Conservation (phyloP, 78 protist species). For the Emiliania huxleyi region DNA sequence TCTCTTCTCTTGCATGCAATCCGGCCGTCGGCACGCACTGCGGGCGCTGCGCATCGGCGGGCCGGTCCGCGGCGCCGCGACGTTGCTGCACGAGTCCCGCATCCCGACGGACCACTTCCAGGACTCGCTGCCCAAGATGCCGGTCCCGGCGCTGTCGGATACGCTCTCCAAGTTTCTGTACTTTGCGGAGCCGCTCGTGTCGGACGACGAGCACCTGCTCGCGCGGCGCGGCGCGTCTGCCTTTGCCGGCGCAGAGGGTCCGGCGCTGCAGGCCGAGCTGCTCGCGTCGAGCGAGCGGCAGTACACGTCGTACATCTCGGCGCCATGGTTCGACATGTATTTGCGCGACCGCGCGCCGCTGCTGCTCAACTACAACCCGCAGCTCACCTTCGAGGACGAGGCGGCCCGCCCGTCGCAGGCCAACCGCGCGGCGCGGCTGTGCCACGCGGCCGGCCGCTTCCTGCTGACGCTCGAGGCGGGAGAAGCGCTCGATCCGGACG, state of each 20-base stretch:
- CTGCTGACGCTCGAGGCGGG: background rate
- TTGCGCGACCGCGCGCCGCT: constrained; percentile 33
- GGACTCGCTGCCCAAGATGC: constrained; percentile 42
- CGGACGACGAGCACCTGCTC: background rate
- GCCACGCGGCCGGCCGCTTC: background rate
- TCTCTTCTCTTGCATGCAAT: too few species aligned
- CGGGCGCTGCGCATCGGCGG: too few species aligned
- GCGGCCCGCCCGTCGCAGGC: background rate
- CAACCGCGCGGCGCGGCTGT: constrained; percentile 20
- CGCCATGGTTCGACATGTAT: constrained; percentile 62
- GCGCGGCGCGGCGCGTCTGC: background rate
- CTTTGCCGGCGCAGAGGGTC: background rate
- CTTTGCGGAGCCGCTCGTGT: background rate
- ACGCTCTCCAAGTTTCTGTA: background rate
- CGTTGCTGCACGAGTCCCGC: constrained; percentile 6
- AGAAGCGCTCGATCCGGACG: constrained; percentile 27
- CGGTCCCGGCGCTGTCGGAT: background rate
- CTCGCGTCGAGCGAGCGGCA: background rate
- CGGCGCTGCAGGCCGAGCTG: background rate
- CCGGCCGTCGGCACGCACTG: too few species aligned
- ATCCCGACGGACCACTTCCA: constrained; percentile 37
- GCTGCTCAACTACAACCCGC: constrained; percentile 55
- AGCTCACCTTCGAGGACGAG: constrained; percentile 26
- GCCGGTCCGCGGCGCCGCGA: constrained; percentile 3
- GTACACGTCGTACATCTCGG: constrained; percentile 41